Conservation (phyloP, 768 basidiomycete species). For the Pleurotus tuber-regium region DNA sequence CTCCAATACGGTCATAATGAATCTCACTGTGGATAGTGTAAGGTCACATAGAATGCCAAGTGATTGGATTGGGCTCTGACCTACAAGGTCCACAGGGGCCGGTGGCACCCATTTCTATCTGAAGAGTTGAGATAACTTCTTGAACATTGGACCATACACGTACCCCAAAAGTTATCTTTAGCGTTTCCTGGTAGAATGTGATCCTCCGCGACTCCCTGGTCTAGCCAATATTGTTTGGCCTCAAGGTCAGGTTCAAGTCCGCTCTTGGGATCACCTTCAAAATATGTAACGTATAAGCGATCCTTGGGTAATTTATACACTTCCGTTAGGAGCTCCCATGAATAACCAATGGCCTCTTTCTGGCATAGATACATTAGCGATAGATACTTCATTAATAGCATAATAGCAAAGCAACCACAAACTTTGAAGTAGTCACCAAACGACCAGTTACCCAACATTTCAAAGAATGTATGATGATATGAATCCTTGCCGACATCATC, state of each 20-base stretch:
- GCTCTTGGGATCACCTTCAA: conserved; percentile 87
- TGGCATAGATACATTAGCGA: conserved; percentile 24
- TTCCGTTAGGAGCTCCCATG: conserved; percentile 92
- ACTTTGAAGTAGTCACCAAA: conserved; percentile 99
- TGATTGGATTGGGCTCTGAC: conserved; percentile 30
- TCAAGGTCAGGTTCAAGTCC: conserved; percentile 88
- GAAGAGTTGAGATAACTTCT: not conserved
- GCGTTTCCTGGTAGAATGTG: conserved; percentile 93
- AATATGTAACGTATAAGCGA: conserved; percentile 95
- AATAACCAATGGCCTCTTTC: conserved; percentile 91
- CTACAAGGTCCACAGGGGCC: conserved; percentile 98
- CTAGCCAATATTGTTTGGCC: conserved; percentile 83
- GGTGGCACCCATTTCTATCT: conserved; percentile 93
- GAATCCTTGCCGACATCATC: conserved; percentile 99
- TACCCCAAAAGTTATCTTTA: conserved; percentile 99
- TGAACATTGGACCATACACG: conserved; percentile 19
- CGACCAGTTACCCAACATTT: conserved; percentile 99
- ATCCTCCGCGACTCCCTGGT: conserved; percentile 84
- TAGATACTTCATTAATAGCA: conserved; percentile 12
- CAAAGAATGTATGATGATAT: conserved; percentile 97
- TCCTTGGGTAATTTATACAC: conserved; percentile 89
- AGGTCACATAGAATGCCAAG: not conserved
- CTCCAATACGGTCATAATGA: conserved; percentile 96
- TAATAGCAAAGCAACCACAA: not conserved
- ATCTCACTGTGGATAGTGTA: conserved; percentile 63